A percentile compares a stretch with the other conserved stretches of the same genome.
These are phyloP conservation scores for Abrus pulchellus DNA, from an alignment of 306 rosid species.

Conservation along the genomic window DNA sequence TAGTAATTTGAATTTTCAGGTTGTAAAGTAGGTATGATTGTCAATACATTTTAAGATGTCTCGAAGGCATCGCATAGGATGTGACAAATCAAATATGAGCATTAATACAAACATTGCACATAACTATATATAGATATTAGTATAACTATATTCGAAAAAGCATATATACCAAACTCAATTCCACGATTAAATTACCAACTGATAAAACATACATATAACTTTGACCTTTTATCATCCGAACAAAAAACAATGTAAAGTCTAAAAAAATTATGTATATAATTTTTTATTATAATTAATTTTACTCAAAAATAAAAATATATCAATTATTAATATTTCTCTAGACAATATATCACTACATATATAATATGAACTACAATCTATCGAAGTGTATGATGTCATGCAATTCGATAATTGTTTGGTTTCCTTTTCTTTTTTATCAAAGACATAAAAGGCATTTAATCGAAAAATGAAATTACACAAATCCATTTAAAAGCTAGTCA, in stretches of 20 bases:
- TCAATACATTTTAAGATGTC: no score
- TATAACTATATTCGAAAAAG: background rate
- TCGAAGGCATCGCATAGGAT: background rate
- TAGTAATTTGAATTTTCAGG: background rate
- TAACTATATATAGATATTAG: background rate
- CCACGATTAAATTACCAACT: background rate
- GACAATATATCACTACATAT: no score
- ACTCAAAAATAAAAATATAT: no score
- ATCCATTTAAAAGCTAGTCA: no score
- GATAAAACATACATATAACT: background rate
- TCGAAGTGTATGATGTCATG: no score
- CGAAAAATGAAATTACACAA: background rate
- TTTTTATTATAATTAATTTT: no score
- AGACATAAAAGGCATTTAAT: background rate
- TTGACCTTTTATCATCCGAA: background rate
- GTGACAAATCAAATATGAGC: slow-evolving; percentile 33
- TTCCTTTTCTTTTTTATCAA: background rate
- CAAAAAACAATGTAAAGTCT: no score
- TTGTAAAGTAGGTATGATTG: background rate
- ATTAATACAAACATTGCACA: slow-evolving; percentile 9
- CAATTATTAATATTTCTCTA: no score
- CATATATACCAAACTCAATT: no score
- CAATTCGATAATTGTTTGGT: background rate
- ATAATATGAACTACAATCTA: background rate
- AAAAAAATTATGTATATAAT: no score